These are phyloP conservation scores for Cercophora samala DNA, from an alignment of 495 filamentous ascomycete species.

Conservation along the genomic window DNA sequence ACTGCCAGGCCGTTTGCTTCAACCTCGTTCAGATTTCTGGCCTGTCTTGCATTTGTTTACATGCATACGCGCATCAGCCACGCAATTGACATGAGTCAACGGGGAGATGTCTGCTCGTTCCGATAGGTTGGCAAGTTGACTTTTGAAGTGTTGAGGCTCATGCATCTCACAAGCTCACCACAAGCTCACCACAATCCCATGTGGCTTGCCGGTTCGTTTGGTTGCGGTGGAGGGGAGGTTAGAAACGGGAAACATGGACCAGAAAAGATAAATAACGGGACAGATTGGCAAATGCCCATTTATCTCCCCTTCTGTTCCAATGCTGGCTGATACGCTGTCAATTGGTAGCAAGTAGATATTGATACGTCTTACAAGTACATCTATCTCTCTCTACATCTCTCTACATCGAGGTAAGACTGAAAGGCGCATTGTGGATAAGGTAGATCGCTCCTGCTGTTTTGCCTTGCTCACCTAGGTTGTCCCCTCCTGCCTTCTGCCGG, in stretches of 20 bases:
- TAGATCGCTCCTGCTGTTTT: neutral
- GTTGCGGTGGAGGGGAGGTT: neutral
- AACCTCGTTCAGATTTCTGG: neutral
- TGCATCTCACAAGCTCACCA: neutral
- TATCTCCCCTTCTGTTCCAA: neutral
- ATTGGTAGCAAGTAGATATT: neutral
- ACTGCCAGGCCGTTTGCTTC: slow-evolving; percentile 17
- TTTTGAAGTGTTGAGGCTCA: neutral
- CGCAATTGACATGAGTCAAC: neutral
- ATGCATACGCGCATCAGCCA: neutral
- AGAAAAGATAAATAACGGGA: neutral
- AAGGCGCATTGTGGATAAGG: too few species aligned
- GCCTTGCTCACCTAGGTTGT: neutral
- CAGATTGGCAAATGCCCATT: neutral
- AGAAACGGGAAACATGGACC: neutral
- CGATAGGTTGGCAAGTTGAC: neutral
- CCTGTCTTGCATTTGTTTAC: neutral
- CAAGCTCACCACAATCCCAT: neutral
- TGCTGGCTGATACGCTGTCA: neutral
- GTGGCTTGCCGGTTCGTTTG: neutral
- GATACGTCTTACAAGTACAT: neutral
- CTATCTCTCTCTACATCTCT: too few species aligned
- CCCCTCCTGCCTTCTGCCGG: neutral
- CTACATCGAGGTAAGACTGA: too few species aligned
- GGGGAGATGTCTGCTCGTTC: neutral